Evolutionary conservation across 2,329 filamentous ascomycete genomes (phyloP), one percentile per base, ranked within the genome.

Genomic region (Diatrype stigma): DNA sequence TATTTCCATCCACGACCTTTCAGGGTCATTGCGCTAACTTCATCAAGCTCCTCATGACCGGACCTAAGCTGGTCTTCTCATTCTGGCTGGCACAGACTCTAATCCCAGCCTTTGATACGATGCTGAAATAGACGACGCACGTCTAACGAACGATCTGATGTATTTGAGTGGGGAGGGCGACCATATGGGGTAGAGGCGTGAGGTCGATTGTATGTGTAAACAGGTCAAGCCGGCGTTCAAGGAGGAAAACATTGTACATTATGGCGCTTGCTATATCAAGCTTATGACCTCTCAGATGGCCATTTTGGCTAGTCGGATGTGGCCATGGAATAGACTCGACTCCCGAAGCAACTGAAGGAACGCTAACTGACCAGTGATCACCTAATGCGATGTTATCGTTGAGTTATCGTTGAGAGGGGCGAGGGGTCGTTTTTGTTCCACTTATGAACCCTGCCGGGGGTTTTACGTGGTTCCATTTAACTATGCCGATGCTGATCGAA

Each of bases 41-140:
- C 30, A 23, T 52, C 35, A 54, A 85, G 87, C 84, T 99, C 58
- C 81, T 99, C 66, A 99, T 99, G 94, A 99, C 94, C 16, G 95
- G 94, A 22, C 94, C 94, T 57, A 99, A 99, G 82, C 82, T 99
- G 54, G 94, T 97, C 56, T 99, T 99, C 79, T 96, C 92, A 55
- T 99, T 99, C 85, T 99, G 94, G 94, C 84, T 99, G 67, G 94
- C 94, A 51, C 94, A 99, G 79, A 97, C 94, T 28, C 79, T 99
- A 64, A 99, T 99, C 67, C 94, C 94, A 47, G 87, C 91, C 37
- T 97, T 97, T 71, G 89, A 84, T 61, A 68, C 61, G 51, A 72
- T 72, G 57, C 63, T 80, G 51, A 66, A 64, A 56, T 63, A 63
- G 57, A 53, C 26, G 10, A 10, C 40, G 14, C 12, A 7, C 5